Conservation (phyloP, 2,329 filamentous ascomycete genomes). For the Diplodia seriata region DNA sequence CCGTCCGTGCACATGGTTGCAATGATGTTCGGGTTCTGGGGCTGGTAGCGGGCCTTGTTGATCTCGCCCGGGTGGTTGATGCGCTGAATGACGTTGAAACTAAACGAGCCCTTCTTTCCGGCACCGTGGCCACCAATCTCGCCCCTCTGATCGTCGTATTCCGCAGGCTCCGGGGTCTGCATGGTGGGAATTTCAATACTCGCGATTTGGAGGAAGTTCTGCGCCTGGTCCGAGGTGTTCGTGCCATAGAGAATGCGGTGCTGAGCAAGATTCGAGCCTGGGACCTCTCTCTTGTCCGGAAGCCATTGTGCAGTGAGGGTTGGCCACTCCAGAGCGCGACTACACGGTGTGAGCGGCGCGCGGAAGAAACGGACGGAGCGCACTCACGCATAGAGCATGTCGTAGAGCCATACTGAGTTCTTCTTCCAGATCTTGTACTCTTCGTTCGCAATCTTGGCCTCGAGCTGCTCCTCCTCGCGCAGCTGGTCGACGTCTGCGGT, state of each 20-base stretch:
- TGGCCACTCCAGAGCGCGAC: slow-evolving; percentile 95
- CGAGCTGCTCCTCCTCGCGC: slow-evolving; percentile 72
- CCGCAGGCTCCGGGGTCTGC: slow-evolving; percentile 72
- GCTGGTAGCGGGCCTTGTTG: slow-evolving; percentile 98
- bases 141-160: slow-evolving; percentile 90
- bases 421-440: slow-evolving; percentile 99
- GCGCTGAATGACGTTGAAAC: slow-evolving; percentile 91
- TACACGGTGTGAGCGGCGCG: slow-evolving; percentile 40
- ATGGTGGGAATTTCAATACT: slow-evolving; percentile 90
- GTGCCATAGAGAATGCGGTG: slow-evolving; percentile 94
- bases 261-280: slow-evolving; percentile 84
- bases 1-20: slow-evolving; percentile 90
- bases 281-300: slow-evolving; percentile 83
- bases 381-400: slow-evolving; percentile 83
- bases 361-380: background rate
- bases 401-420: slow-evolving; percentile 97
- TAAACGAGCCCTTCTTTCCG: slow-evolving; percentile 72
- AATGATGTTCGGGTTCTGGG: slow-evolving; percentile 95
- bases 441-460: slow-evolving; percentile 94
- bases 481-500: slow-evolving; percentile 52
- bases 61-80: slow-evolving; percentile 97
- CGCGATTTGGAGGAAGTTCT: slow-evolving; percentile 94
- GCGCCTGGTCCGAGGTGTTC: slow-evolving; percentile 83
- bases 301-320: slow-evolving; percentile 98
- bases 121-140: slow-evolving; percentile 94